Conservation (phyloP, 306 rosid genomes). For the Cucurbita argyrosperma region DNA sequence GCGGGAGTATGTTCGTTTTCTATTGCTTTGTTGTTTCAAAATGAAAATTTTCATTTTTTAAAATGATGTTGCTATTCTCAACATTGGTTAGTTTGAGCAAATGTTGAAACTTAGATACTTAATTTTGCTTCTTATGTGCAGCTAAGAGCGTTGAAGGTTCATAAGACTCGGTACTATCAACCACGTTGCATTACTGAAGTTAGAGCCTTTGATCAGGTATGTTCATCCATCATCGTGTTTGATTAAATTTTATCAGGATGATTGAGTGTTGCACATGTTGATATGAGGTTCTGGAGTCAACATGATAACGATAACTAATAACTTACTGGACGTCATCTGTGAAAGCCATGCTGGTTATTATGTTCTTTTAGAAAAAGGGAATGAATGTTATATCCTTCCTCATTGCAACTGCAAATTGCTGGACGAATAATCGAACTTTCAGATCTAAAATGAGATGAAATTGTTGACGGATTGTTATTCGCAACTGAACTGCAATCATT, state of each 20-base stretch:
- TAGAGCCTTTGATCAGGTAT: slow-evolving; percentile 48
- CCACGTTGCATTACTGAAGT: slow-evolving; percentile 13
- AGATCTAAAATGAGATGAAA: background rate
- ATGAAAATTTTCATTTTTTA: background rate
- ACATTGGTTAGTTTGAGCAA: background rate
- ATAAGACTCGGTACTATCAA: slow-evolving; percentile 7
- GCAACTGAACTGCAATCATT: background rate
- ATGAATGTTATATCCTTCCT: background rate
- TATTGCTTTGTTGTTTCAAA: background rate
- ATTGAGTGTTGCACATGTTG: background rate
- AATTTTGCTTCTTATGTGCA: slow-evolving; percentile 13
- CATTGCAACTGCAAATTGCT: background rate
- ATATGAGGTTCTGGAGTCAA: background rate
- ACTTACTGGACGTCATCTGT: background rate
- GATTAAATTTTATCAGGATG: background rate
- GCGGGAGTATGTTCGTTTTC: background rate
- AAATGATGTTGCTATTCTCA: background rate
- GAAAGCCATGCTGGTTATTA: background rate
- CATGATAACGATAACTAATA: background rate
- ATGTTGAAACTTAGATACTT: background rate
- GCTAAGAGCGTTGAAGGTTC: slow-evolving; percentile 20
- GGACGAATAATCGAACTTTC: background rate
- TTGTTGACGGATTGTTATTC: background rate
- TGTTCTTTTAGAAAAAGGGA: background rate
- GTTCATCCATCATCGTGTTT: background rate